phyloP scores from a whole-genome alignment of 2,329 filamentous ascomycete species.

The Epichloe bromicola region DNA sequence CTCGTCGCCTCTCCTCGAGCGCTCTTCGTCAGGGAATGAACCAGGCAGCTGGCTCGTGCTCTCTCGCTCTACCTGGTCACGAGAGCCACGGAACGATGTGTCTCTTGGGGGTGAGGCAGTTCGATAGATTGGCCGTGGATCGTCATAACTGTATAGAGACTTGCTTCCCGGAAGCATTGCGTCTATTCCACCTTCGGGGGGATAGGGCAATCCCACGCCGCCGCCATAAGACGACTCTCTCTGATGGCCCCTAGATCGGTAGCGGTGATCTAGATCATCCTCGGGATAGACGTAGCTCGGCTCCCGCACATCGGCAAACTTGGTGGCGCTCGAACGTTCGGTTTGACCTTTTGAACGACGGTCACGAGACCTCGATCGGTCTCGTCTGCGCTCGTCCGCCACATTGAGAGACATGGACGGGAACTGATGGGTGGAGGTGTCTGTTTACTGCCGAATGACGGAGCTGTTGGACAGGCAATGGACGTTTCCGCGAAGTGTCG shows the following conservation, averaged over 20 bases:
- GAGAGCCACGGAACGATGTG: constrained; percentile 23
- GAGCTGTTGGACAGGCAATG: neutral
- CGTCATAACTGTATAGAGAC: constrained; percentile 27
- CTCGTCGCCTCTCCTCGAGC: constrained; percentile 9
- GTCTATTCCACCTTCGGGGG: constrained; percentile 23
- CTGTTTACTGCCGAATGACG: neutral
- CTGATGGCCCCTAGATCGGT: constrained; percentile 18
- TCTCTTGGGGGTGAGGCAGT: constrained; percentile 21
- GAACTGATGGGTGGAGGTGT: neutral
- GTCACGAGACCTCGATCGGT: constrained; percentile 31
- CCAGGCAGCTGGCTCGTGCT: constrained; percentile 15
- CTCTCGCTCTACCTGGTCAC: constrained; percentile 18
- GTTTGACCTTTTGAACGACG: constrained; percentile 19
- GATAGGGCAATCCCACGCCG: constrained; percentile 23
- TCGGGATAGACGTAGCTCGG: constrained; percentile 28
- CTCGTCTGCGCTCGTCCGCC: constrained; percentile 29
- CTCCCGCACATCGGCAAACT: constrained; percentile 28
- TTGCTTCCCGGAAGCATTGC: constrained; percentile 24
- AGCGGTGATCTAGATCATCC: constrained; percentile 28
- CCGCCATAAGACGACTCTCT: constrained; percentile 19
- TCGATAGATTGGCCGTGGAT: constrained; percentile 20
- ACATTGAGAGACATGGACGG: constrained; percentile 38
- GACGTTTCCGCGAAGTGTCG: neutral
- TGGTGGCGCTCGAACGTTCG: constrained; percentile 16
- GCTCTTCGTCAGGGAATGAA: constrained; percentile 21